A percentile compares a stretch with the other conserved stretches of the same genome.
phyloP scores from a whole-genome alignment of 2,329 filamentous ascomycete species.

The Kalmusia sp. region DNA sequence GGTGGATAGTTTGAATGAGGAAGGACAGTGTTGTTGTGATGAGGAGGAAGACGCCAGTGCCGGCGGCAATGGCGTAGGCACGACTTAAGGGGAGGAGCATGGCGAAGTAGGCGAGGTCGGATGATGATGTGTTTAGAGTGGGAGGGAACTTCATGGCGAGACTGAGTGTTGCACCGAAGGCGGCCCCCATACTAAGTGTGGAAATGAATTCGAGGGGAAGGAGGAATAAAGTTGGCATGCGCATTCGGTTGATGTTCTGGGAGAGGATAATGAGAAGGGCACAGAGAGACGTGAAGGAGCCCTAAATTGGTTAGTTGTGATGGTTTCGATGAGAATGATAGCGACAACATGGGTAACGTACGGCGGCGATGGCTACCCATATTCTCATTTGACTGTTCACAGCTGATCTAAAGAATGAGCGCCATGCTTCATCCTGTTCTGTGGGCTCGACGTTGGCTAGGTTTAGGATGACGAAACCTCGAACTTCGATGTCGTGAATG shows the following conservation, averaged over 20 bases:
- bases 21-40: slow-evolving; percentile 23
- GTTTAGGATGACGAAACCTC: slow-evolving; percentile 24
- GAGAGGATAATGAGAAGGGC: slow-evolving; percentile 25
- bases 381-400: slow-evolving; percentile 22
- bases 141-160: slow-evolving; percentile 22
- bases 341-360: slow-evolving; percentile 16
- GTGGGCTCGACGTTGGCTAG: slow-evolving; percentile 13
- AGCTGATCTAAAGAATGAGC: slow-evolving; percentile 23
- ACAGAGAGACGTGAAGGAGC: slow-evolving; percentile 26
- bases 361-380: slow-evolving; percentile 33
- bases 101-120: slow-evolving; percentile 25
- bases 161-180: slow-evolving; percentile 30
- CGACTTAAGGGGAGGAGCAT: slow-evolving; percentile 30
- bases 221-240: slow-evolving; percentile 23
- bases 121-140: slow-evolving; percentile 15
- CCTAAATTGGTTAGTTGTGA: slow-evolving; percentile 18
- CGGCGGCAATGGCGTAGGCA: slow-evolving; percentile 25
- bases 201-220: slow-evolving; percentile 31
- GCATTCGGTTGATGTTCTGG: slow-evolving; percentile 19
- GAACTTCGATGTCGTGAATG: slow-evolving; percentile 29
- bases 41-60: slow-evolving; percentile 24
- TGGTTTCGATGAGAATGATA: background rate
- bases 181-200: slow-evolving; percentile 28
- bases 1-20: slow-evolving; percentile 22
- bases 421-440: slow-evolving; percentile 24